A percentile compares a stretch with the other conserved stretches of the same genome.
These are phyloP conservation scores for Candida fluviatilis DNA, from an alignment of 805 yeast genomes.

Conservation along the genomic window DNA sequence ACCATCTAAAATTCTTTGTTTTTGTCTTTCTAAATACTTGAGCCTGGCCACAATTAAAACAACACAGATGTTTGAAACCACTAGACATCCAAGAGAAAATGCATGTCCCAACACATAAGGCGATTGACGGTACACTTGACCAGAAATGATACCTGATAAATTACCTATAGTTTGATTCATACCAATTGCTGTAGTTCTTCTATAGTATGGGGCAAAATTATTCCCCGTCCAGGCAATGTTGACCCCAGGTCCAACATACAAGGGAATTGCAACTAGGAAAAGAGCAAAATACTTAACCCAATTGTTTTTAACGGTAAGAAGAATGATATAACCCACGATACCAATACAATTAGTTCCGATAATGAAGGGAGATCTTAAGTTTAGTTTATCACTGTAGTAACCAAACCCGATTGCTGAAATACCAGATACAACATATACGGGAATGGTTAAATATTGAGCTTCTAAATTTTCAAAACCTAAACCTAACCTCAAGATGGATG, in stretches of 20 bases:
- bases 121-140: constrained; percentile 38
- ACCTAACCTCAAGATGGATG: constrained; percentile 30
- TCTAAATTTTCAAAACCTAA: constrained; percentile 22
- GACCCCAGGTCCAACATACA: constrained; percentile 35
- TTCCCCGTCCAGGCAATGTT: constrained; percentile 42
- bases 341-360: constrained; percentile 20
- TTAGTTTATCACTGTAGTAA: constrained; percentile 20
- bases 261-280: constrained; percentile 29
- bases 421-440: constrained; percentile 34
- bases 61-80: constrained; percentile 10
- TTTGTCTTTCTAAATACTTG: neutral
- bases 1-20: neutral
- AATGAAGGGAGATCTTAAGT: constrained; percentile 29
- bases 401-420: constrained; percentile 19
- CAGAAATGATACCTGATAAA: constrained; percentile 41
- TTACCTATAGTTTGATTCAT: constrained; percentile 43
- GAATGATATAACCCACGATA: constrained; percentile 27
- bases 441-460: constrained; percentile 39
- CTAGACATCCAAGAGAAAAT: constrained; percentile 33
- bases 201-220: constrained; percentile 39
- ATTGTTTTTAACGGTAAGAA: constrained; percentile 22
- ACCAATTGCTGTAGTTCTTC: constrained; percentile 40
- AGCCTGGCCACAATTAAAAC: neutral
- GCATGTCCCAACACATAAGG: constrained; percentile 39
- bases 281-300: constrained; percentile 35